These are phyloP conservation scores for Fraxinus excelsior DNA, from an alignment of 257 asterid genomes.

Conservation along the genomic window DNA sequence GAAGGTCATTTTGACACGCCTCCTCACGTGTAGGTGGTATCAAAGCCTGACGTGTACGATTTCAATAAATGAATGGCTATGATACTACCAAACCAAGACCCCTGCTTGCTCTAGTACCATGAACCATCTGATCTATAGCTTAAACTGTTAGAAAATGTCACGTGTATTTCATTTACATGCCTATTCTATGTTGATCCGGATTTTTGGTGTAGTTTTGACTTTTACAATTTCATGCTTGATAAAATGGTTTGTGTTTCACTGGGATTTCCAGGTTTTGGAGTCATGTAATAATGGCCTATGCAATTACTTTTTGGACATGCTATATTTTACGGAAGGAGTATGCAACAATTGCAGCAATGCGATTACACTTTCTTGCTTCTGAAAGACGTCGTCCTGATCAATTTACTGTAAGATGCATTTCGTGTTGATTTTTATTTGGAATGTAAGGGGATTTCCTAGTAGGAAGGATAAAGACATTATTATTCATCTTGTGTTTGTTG, in stretches of 20 bases:
- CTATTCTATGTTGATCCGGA: not conserved
- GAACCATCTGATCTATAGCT: not conserved
- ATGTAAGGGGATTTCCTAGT: not conserved
- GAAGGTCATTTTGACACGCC: not conserved
- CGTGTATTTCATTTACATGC: not conserved
- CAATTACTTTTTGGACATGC: constrained; percentile 86
- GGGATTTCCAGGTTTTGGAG: constrained; percentile 77
- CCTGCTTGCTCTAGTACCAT: not conserved
- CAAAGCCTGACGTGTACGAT: not conserved
- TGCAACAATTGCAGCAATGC: constrained; percentile 68
- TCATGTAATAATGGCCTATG: constrained; percentile 86
- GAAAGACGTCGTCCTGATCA: constrained; percentile 93
- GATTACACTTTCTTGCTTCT: constrained; percentile 87
- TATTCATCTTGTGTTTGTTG: not conserved
- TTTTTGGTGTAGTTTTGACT: constrained; percentile 15
- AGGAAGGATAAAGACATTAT: constrained; percentile 2
- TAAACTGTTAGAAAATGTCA: not conserved
- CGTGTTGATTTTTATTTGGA: constrained; percentile 18
- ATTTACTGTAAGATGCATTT: constrained; percentile 60
- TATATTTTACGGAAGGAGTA: constrained; percentile 77
- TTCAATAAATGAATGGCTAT: not conserved
- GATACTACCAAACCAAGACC: not conserved
- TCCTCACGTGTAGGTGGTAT: not conserved
- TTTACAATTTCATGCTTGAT: constrained; percentile 18
- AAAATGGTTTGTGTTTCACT: constrained; percentile 19